phyloP scores from a whole-genome alignment of 2,329 filamentous ascomycete species.

The Berkeleyomyces rouxiae region DNA sequence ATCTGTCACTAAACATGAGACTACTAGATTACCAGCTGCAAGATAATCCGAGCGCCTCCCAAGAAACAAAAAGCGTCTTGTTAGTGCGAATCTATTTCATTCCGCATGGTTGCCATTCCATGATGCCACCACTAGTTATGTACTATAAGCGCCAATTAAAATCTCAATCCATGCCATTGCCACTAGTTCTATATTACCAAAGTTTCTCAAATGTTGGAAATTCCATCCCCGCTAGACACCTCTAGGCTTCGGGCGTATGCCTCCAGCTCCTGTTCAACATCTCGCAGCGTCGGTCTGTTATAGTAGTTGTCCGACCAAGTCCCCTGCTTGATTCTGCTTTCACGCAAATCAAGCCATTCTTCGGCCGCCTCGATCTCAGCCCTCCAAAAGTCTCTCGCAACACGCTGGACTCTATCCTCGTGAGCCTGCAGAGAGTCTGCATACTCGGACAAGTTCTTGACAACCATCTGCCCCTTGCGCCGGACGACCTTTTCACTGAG shows the following conservation, averaged over 20 bases:
- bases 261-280: conserved; percentile 24
- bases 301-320: conserved; percentile 36
- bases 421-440: conserved; percentile 19
- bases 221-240: no score
- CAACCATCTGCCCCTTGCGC: conserved; percentile 28
- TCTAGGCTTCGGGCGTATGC: conserved; percentile 13
- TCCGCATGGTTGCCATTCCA: no score
- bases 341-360: conserved; percentile 28
- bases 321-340: conserved; percentile 23
- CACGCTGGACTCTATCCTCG: conserved; percentile 15
- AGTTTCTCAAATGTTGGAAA: no score
- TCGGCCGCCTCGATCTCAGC: conserved; percentile 31
- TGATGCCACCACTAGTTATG: no score
- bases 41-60: no score
- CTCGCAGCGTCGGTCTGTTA: conserved; percentile 28
- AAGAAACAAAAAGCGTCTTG: no score
- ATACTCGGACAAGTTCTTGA: conserved; percentile 15
- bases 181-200: no score
- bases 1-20: no score
- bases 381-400: conserved; percentile 31
- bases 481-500: conserved; percentile 29
- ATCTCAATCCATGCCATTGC: no score
- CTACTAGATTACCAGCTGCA: no score
- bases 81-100: no score
- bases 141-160: no score